A percentile compares a stretch with the other conserved stretches of the same genome.
Evolutionary conservation across 1,284 basidiomycete genomes (phyloP).

Genomic region (Agroathelia rolfsii): DNA sequence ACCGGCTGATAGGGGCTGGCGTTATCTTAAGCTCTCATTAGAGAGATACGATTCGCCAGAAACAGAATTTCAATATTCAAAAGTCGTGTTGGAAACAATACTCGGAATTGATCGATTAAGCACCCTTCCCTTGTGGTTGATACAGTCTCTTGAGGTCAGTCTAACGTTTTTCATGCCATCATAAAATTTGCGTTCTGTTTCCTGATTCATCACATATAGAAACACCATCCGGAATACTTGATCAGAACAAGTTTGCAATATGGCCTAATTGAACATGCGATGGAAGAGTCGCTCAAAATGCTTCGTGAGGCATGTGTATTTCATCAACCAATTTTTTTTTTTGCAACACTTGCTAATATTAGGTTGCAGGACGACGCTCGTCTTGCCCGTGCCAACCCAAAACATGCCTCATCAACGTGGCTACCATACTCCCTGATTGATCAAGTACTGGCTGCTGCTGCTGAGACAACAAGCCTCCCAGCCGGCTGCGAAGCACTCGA

Average conservation of each 20-base stretch:
- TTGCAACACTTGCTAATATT: conserved; percentile 10
- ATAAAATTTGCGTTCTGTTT: conserved; percentile 7
- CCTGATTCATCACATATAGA: conserved; percentile 27
- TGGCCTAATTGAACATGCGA: conserved; percentile 71
- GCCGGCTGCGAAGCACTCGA: conserved; percentile 30
- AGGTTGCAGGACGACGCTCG: conserved; percentile 43
- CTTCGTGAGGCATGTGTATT: conserved; percentile 52
- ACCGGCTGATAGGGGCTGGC: conserved; percentile 75
- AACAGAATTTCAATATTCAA: conserved; percentile 68
- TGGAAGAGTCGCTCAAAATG: conserved; percentile 62
- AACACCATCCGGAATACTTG: conserved; percentile 69
- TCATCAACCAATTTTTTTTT: conserved; percentile 4
- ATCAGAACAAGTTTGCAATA: conserved; percentile 67
- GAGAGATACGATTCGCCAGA: conserved; percentile 68
- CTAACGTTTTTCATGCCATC: conserved; percentile 1
- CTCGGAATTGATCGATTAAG: conserved; percentile 54
- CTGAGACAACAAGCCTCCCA: conserved; percentile 40
- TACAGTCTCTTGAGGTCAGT: conserved; percentile 59
- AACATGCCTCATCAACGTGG: conserved; percentile 56
- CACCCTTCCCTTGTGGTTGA: conserved; percentile 75
- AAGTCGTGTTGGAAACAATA: conserved; percentile 69
- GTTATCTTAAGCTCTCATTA: conserved; percentile 76
- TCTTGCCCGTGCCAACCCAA: conserved; percentile 44
- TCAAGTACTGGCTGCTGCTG: conserved; percentile 67
- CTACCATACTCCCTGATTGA: conserved; percentile 83